Percentiles rank a stretch among this genome's conserved stretches.
These are phyloP conservation scores for Sclerotinia minor DNA, from an alignment of 2,329 filamentous ascomycete genomes.

Conservation along the genomic window DNA sequence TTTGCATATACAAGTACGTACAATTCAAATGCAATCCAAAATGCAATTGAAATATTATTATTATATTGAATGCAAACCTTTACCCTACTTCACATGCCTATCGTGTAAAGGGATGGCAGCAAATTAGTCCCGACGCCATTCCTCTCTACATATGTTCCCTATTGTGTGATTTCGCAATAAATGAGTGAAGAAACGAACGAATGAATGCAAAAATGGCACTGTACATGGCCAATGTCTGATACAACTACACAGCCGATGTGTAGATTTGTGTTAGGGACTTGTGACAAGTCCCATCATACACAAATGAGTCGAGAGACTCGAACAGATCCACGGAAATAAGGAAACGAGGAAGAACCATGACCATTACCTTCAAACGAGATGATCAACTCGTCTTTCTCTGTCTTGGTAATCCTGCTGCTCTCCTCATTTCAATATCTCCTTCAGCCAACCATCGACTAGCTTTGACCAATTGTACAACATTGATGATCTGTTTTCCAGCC, in stretches of 20 bases:
- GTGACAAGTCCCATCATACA: background rate
- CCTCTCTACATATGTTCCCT: slow-evolving; percentile 20
- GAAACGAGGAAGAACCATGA: background rate
- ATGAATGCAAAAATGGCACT: slow-evolving; percentile 13
- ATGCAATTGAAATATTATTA: background rate
- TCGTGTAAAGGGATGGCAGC: slow-evolving; percentile 10
- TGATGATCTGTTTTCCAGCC: slow-evolving; percentile 89
- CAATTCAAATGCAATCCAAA: background rate
- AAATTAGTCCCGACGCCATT: slow-evolving; percentile 9
- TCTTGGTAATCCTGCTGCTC: slow-evolving; percentile 54
- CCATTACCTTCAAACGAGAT: background rate
- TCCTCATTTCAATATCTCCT: slow-evolving; percentile 73
- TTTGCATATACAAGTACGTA: background rate
- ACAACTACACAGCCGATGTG: slow-evolving; percentile 21
- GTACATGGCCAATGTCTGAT: slow-evolving; percentile 24
- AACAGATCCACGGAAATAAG: slow-evolving; percentile 14
- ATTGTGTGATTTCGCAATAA: slow-evolving; percentile 15
- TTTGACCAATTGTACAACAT: slow-evolving; percentile 90
- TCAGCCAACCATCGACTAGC: slow-evolving; percentile 90
- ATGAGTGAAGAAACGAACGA: slow-evolving; percentile 9
- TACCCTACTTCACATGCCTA: slow-evolving; percentile 2
- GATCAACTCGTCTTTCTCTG: slow-evolving; percentile 43
- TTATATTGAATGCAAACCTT: background rate
- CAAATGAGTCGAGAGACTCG: slow-evolving; percentile 25
- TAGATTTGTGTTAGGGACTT: slow-evolving; percentile 17